Percentiles rank a stretch among this genome's conserved stretches.
These are phyloP conservation scores for Dactylellina parvicollis DNA, from an alignment of 2,329 filamentous ascomycete genomes.

Conservation along the genomic window DNA sequence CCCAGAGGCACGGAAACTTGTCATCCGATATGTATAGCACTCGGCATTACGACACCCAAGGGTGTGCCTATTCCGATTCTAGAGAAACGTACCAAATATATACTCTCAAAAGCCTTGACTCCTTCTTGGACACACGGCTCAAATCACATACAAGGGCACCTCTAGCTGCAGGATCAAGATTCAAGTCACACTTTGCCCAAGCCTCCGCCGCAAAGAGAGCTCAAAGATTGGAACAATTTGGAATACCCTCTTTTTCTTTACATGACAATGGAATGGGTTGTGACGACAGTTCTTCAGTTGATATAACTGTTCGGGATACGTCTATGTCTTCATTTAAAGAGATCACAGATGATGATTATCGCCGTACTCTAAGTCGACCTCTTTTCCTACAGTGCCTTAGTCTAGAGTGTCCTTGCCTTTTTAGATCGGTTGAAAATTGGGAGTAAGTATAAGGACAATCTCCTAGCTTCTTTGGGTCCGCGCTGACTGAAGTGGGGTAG, in stretches of 20 bases:
- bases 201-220: not conserved
- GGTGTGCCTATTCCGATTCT: not conserved
- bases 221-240: not conserved
- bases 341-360: not conserved
- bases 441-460: slow-evolving; percentile 9
- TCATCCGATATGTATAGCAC: not conserved
- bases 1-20: not conserved
- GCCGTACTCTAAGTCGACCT: not conserved
- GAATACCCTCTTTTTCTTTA: not conserved
- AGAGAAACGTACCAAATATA: slow-evolving; percentile 7
- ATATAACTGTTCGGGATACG: not conserved
- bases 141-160: not conserved
- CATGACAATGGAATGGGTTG: not conserved
- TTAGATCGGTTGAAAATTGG: slow-evolving; percentile 19
- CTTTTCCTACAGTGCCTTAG: slow-evolving; percentile 27
- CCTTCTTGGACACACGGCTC: not conserved
- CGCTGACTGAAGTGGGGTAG: slow-evolving; percentile 12
- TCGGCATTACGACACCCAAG: not conserved
- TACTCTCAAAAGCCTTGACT: slow-evolving; percentile 1
- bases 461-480: not conserved
- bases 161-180: not conserved
- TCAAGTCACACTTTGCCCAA: not conserved
- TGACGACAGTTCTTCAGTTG: not conserved
- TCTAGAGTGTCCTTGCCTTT: slow-evolving; percentile 16
- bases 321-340: not conserved